Evolutionary conservation across 176 grass and related monocot species (phyloP), one percentile per base, ranked within the genome.

Genomic region (Aegilops longissima): DNA sequence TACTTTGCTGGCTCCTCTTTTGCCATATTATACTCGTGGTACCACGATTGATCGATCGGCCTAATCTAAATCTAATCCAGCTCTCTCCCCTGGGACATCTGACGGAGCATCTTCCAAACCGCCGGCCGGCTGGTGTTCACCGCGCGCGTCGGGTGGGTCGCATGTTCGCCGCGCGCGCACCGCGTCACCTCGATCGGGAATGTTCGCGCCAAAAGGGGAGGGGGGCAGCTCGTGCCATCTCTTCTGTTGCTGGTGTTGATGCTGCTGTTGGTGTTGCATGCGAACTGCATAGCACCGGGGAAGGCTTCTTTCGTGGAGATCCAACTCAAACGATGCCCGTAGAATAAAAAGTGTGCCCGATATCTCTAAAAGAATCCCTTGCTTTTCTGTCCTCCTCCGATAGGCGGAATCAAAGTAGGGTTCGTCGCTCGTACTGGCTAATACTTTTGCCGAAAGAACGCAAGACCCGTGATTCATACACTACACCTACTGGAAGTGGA

Each of bases 361-460:
- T 87, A 81, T 81, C 82, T 81, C 70, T 14, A 62, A 20, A 76
- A 76, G 90, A 88, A 91, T 91, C 82, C 86, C 85, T 79, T 63
- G 38, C 68, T 87, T 87, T 76, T 2, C 44, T 11, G 29, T 51
- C 16, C 34, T 35, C 4, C 12, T 61, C 80, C 76, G 1, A 38
- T 84, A 80, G 81, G 81, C 17, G 20, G 76, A 66, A 87, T 76
- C 85, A 84, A 84, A 91, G 81, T 6, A 47, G 76, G 59, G 14
- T 12, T 80, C 18, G 14, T n/a, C 44, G 21, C 45, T 84, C 66
- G 54, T 79, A 66, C 66, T 29, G 42, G 25, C 85, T 2, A 38
- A 87, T 47, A 42, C 85, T 91, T 87, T 80, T 18, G 76, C 59
- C 20, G 25, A 66, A 14, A 64, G 85, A 80, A 67, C 73, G 74